A percentile compares a stretch with the other conserved stretches of the same genome.
Evolutionary conservation across 1,284 basidiomycete genomes (phyloP).

Genomic region (Sporisorium iseilematis-ciliati): DNA sequence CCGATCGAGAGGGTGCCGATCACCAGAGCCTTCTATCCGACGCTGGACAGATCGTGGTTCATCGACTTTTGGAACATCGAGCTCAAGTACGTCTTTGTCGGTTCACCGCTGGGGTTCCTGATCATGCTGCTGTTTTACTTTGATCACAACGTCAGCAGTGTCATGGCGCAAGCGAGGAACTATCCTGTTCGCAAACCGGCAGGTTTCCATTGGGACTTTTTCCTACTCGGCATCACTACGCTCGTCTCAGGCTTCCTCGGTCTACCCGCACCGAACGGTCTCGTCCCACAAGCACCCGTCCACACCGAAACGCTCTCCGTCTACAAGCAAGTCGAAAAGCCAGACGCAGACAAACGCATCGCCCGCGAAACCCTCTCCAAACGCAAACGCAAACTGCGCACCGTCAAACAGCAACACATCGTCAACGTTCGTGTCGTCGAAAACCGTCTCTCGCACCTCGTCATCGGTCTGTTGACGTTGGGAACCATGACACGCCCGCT

Average conservation of each 20-base stretch:
- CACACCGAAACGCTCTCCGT: constrained; percentile 88
- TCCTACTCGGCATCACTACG: constrained; percentile 89
- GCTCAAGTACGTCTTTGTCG: constrained; percentile 87
- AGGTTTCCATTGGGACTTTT: constrained; percentile 82
- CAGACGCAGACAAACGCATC: constrained; percentile 48
- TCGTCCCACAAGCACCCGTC: constrained; percentile 93
- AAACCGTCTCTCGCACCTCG: constrained; percentile 65
- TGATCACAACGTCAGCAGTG: constrained; percentile 78
- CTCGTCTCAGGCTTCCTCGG: constrained; percentile 91
- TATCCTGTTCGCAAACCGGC: constrained; percentile 92
- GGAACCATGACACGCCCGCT: constrained; percentile 69
- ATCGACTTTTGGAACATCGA: constrained; percentile 91
- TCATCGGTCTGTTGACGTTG: constrained; percentile 66
- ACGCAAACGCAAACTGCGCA: constrained; percentile 23
- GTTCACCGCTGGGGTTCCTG: constrained; percentile 75
- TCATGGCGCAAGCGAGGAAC: constrained; percentile 92
- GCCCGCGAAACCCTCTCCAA: constrained; percentile 72
- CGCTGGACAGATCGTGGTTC: constrained; percentile 82
- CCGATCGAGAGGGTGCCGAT: constrained; percentile 65
- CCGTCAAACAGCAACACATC: constrained; percentile 54
- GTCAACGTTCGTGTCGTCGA: constrained; percentile 64
- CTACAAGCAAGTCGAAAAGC: constrained; percentile 73
- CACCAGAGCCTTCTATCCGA: constrained; percentile 73
- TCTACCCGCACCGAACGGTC: constrained; percentile 89
- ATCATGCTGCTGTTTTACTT: constrained; percentile 69